Percentiles rank a stretch among this genome's conserved stretches.
Conservation (phyloP, 129 eudicot species). For the Silybum marianum region DNA sequence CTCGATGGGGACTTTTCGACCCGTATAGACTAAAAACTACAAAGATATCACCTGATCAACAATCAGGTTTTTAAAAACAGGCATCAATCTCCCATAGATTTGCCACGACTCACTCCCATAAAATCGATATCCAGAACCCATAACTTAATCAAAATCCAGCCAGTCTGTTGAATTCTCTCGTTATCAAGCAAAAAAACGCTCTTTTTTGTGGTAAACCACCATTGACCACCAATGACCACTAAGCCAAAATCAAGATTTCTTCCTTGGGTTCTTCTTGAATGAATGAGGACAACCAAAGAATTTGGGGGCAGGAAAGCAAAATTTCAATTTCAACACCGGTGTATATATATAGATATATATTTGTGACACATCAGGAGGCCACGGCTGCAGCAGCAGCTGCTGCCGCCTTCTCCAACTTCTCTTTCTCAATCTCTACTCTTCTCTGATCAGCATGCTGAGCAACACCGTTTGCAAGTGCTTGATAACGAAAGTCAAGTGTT, state of each 20-base stretch:
- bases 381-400: constrained; percentile 32
- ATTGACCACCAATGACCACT: constrained; percentile 16
- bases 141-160: constrained; percentile 6
- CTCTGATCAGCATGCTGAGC: constrained; percentile 91
- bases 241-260: constrained; percentile 22
- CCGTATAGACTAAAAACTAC: constrained; percentile 31
- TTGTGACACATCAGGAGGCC: constrained; percentile 38
- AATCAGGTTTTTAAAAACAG: constrained; percentile 11
- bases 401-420: constrained; percentile 65
- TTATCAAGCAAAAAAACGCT: constrained; percentile 5
- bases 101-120: constrained; percentile 29
- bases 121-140: constrained; percentile 25
- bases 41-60: constrained; percentile 8
- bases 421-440: constrained; percentile 81
- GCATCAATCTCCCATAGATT: constrained; percentile 32
- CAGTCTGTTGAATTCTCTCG: constrained; percentile 15
- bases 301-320: constrained; percentile 19
- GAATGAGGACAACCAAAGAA: constrained; percentile 23
- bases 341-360: background rate
- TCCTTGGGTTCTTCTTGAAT: constrained; percentile 25
- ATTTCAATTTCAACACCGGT: background rate
- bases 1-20: constrained; percentile 26
- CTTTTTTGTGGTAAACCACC: constrained; percentile 14
- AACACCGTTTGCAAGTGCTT: constrained; percentile 85
- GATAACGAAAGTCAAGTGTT: constrained; percentile 79